Evolutionary conservation across 306 rosid species (phyloP), one percentile per base, ranked within the genome.

Genomic region (Glycine latifolia): DNA sequence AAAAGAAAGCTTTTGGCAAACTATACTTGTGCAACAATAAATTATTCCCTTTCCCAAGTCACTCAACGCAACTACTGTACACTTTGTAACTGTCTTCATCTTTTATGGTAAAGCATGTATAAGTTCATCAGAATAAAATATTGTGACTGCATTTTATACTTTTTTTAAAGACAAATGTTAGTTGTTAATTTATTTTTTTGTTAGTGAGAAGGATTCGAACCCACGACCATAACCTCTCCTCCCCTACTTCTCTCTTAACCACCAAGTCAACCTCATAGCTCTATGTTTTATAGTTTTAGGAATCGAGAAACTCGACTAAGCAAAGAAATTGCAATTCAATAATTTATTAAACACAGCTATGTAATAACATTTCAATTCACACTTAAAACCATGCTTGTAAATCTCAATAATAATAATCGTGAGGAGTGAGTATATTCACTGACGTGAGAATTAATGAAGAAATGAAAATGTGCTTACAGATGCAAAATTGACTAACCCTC

Each of bases 11-110:
- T 53, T 39, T 43, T 3, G 49, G 9, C 33, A 39, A 73, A 79
- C 49, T 56, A 44, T 87, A 95, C 99, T 97, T 95, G 99, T 12
- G 97, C 77, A 76, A 95, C 97, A 82, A 95, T 91, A 95, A 48
- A 95, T n/a, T n/a, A n/a, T n/a, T n/a, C n/a, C n/a, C n/a, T n/a
- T n/a, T n/a, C n/a, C n/a, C n/a, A n/a, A n/a, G n/a, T n/a, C n/a
- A 87, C 86, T 95, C 98, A 33, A 93, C 79, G 14, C 98, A 95
- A 78, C 97, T 91, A 78, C 97, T 91, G 62, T 84, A 89, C 50
- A 73, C 87, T 86, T 86, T 93, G 55, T 14, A 80, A 50, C 97
- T 88, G 11, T 91, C 97, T 78, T 89, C 93, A 78, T 95, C 97
- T n/a, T n/a, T n/a, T n/a, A n/a, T n/a, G n/a, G 80, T 90, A 11